Evolutionary conservation across 1,284 basidiomycete genomes (phyloP), one percentile per base, ranked within the genome.

Genomic region (Athelia psychrophila): DNA sequence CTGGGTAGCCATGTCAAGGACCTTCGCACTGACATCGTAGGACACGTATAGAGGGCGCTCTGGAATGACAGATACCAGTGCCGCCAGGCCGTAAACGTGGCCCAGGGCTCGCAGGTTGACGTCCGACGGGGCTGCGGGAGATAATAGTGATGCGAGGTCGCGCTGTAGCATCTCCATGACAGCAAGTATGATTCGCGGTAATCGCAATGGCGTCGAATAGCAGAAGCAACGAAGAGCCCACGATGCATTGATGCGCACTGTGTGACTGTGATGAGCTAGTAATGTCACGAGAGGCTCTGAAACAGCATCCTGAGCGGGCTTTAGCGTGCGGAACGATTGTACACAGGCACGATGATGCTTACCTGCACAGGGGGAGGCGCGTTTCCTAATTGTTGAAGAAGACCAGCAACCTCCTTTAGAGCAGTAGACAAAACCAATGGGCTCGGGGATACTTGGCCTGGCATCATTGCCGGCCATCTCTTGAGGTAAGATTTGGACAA

Each of bases 211-310:
- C 0, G 94, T 91, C 0, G 92, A 90, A 55, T 86, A 85, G 66
- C 95, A 97, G 71, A 98, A 95, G 42, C 88, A 88, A 25, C 92
- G 85, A 13, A 99, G 79, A 2, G 93, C 84, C 86, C 93, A 95
- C 0, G 94, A 83, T 0, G 95, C 84, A 27, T 84, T 86, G 30
- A 97, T 80, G 35, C 95, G 90, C 16, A 95, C 89, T 0, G 86
- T 86, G 56, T 96, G 91, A 56, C 81, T 90, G 1, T 94, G 91
- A 69, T 99, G 96, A 3, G 88, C 79, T 12, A 98, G 79, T 16
- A 98, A 80, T 10, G 91, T 88, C 13, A 94, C 74, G 20, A 98
- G 71, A 0, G 96, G 93, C 51, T 97, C 94, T 4, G 86, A 79
- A 18, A 98, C 77, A 2, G 91, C 87, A 58, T 96, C 95, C 84